These are phyloP conservation scores for Miscanthus lutarioriparius DNA, from an alignment of 176 grass and related monocot genomes.

Conservation along the genomic window DNA sequence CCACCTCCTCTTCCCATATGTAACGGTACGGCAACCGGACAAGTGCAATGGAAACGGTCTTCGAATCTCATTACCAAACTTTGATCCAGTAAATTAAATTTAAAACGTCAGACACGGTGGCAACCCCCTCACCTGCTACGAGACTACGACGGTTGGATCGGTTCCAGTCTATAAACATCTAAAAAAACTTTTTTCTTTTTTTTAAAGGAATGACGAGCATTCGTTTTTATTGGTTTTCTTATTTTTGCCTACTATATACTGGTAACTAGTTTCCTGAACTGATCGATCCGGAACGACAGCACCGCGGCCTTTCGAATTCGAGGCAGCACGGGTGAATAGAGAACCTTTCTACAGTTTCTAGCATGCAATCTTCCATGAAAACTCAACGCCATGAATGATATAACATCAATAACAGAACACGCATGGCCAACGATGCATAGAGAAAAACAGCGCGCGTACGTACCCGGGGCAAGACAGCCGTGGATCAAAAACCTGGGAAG, in stretches of 20 bases:
- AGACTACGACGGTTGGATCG: neutral
- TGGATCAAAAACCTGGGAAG: neutral
- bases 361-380: neutral
- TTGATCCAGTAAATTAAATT: neutral
- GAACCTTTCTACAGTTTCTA: neutral
- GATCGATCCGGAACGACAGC: neutral
- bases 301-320: neutral
- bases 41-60: neutral
- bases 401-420: neutral
- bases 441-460: neutral
- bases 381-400: neutral
- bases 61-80: conserved; percentile 11
- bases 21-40: neutral
- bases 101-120: neutral
- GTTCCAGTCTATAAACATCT: neutral
- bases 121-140: neutral
- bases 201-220: neutral
- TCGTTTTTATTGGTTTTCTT: neutral
- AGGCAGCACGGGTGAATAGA: neutral
- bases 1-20: neutral
- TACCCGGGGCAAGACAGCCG: neutral
- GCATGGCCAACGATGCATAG: neutral
- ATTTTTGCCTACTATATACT: too few species aligned
- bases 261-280: neutral
- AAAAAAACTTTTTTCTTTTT: neutral